Base-by-base conservation (phyloP, 441 rosid genomes). In the Populus tomentosa region DNA sequence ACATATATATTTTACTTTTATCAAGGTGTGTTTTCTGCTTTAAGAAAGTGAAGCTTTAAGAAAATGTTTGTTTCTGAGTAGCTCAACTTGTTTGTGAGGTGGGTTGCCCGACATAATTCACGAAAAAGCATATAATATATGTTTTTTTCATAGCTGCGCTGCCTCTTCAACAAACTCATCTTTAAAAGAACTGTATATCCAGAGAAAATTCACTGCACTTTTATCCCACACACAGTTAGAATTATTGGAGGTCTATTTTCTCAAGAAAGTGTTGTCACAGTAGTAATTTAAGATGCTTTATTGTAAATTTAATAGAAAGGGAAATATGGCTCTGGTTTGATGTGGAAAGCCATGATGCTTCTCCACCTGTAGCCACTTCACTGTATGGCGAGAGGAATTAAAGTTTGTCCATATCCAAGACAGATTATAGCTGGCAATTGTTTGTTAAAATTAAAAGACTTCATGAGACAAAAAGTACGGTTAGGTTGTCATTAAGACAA, bases 381-480 rank as follows among this genome's bases (percentile, higher is more conserved):
- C 14, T 30, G 38, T 18, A 9, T 36, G 42, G 18, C 30, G 65
- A 71, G 33, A 74, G n/a, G 40, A 42, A 40, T 20, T 42, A 30
- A 74, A 65, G 30, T 14, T 38, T n/a, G 32, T 32, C 23, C 65
- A 36, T 23, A 10, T 2, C 30, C 26, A 36, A 23, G 36, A 7
- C 18, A 9, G 24, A 7, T 7, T 40, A 6, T 68, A 78, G 77
- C 77, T 78, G 79, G 81, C 77, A 68, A 67, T 67, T 36, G 65
- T n/a, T 62, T 56, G 63, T 7, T 56, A 56, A 33, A 24, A 40
- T 7, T 56, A 56, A 33, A 24, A 40, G 20, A 80, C 74, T 3
- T 5, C 21, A 6, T 26, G 42, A 26, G 35, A 50, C 50, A 69
- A 71, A 7, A 18, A 10, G 36, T 11, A 16, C 59, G n/a, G 59